Evolutionary conservation across 1,284 basidiomycete genomes (phyloP), one percentile per base, ranked within the genome.

Genomic region (Cystobasidiaceae sp.): DNA sequence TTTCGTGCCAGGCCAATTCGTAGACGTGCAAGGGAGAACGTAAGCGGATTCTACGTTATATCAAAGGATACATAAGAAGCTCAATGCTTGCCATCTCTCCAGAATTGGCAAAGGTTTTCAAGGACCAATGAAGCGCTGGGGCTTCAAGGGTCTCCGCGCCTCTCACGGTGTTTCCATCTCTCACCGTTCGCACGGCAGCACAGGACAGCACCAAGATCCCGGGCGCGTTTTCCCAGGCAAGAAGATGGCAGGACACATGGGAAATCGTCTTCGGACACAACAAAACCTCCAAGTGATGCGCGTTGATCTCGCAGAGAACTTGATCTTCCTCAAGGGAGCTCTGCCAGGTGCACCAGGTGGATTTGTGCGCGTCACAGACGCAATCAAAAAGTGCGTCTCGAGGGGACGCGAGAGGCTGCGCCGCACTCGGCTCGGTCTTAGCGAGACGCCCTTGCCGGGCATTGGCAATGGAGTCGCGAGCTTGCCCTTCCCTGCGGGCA

Each of bases 31-130:
- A 67, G 90, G 89, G 11, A 92, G 89, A 71, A 90, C 90, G 89
- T 96, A 77, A 72, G 90, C n/a, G n/a, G n/a, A n/a, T 33, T 30
- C 3, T 23, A 46, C n/a, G 30, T 51, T 25, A 11, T 17, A 28
- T 17, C 4, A 21, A 2, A 41, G n/a, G n/a, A n/a, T n/a, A n/a
- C n/a, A n/a, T n/a, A n/a, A n/a, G n/a, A n/a, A n/a, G n/a, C n/a
- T n/a, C n/a, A n/a, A n/a, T n/a, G n/a, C n/a, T n/a, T n/a, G n/a
- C n/a, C n/a, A n/a, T n/a, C n/a, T 23, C 49, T 56, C 28, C 71
- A 96, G 92, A 3, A 88, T 93, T 70, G 96, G 96, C 25, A 97
- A 97, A 78, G 96, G 96, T 19, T 97, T 94, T 78, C 89, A 92
- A 71, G 96, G 96, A 75, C 86, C 84, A 48, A 98, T 99, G 96